Base-by-base conservation (phyloP, 805 yeast species). In the Lachancea thermotolerans region DNA sequence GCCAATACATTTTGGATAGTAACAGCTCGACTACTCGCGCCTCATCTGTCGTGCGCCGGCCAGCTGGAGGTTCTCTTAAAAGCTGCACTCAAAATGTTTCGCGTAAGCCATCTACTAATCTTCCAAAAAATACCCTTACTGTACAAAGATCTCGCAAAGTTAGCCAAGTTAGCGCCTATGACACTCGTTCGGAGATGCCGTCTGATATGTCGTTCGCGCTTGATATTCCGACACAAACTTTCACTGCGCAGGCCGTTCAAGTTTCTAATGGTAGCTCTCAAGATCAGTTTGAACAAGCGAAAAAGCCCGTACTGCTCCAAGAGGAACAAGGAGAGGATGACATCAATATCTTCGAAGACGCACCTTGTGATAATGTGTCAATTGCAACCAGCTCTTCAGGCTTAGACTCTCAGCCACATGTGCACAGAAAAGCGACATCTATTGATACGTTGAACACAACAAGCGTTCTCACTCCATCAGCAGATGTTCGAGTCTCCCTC, bases 401-500 rank as follows among this genome's bases (percentile, higher is more conserved):
- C 1, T 51, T 47, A 32, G 49, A 41, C 15, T 55, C 59, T 1
- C 52, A 52, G 15, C 51, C 49, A 4, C 56, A 53, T 30, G 51
- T 55, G 30, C 64, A 56, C 41, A 56, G 60, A 30, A 62, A 61
- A 42, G 66, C 62, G 1, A 60, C 61, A 6, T 62, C 67, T 1
- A 59, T 63, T 35, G 67, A 60, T 17, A 60, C 65, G 12, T 44
- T 62, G 39, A 58, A 59, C 44, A 59, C 59, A 1, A 55, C 60
- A 2, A 54, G 57, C 39, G 54, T 62, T 8, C 41, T 59, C 35
- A 46, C 65, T 2, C 54, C 59, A 10, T 15, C 37, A 11, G 52
- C 68, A 2, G 59, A 62, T 47, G 62, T 64, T 1, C 55, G 67
- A 42, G 65, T 62, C 3, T 61, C 66, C 41, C 41, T 62, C 11